Evolutionary conservation across 306 rosid genomes (phyloP), one percentile per base, ranked within the genome.

Genomic region (Inga laurina): DNA sequence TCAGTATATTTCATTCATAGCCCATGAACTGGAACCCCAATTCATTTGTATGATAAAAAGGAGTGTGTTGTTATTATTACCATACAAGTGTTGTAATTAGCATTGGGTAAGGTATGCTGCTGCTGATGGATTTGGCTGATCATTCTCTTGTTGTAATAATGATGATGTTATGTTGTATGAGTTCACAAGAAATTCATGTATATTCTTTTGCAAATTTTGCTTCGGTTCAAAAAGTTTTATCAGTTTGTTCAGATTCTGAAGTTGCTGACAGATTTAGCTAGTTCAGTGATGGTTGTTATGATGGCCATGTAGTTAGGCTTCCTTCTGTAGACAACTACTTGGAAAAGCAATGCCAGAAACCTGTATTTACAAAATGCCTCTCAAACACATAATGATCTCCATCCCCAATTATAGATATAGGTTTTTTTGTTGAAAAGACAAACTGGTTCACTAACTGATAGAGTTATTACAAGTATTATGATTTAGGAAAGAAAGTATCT

Each of bases 11-110:
- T 62, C 69, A 64, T 62, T 62, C 69, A 64, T 66, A 66, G 72
- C 72, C 45, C 87, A 54, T 77, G 90, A 86, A 35, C 79, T 72
- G 69, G 81, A 70, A 79, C 41, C 45, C 44, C 30, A 80, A 65
- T 81, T 45, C 82, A 72, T 72, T 52, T 69, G 73, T 48, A 46
- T 75, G 81, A 24, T 66, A 52, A 39, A 39, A 39, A 39, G 43
- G 43, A 39, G 8, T 39, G 43, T 39, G 43, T 39, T 39, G 43
- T 39, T 39, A 39, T 39, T 39, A 39, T 7, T 5, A 39, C 43
- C 43, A 6, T 39, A 5, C 43, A 39, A 6, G 43, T 39, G 8
- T 39, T 39, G 43, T 39, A 39, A 39, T 39, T 39, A 64, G 66
- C 51, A 44, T 52, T 52, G 22, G 49, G 45, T 56, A 46, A 80